Conservation (phyloP, 331 rosid genomes). For the Rosa hybrid region DNA sequence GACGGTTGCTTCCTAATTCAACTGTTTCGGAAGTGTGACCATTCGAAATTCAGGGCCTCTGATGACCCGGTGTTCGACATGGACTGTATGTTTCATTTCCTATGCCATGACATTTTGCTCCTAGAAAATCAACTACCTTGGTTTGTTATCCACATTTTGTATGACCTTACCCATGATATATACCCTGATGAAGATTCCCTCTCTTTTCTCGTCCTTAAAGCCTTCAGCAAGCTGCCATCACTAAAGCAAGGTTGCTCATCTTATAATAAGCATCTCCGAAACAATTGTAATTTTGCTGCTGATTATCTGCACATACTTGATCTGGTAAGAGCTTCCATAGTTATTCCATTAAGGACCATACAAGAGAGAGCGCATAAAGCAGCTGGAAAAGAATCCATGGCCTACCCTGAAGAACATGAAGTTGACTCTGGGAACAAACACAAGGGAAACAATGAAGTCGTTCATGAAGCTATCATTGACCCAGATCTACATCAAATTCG, state of each 20-base stretch:
- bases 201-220: neutral
- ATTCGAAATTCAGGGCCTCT: too few species aligned
- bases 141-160: neutral
- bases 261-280: neutral
- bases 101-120: constrained; percentile 17
- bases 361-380: too few species aligned
- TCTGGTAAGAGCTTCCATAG: neutral
- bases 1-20: constrained; percentile 1
- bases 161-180: neutral
- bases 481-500: neutral
- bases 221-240: neutral
- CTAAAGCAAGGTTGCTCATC: neutral
- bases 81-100: neutral
- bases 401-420: too few species aligned
- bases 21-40: neutral
- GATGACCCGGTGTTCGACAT: neutral
- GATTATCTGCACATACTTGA: neutral
- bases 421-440: too few species aligned
- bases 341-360: neutral
- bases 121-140: constrained; percentile 17
- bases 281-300: neutral
- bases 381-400: neutral
- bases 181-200: neutral
- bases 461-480: neutral
- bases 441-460: too few species aligned